phyloP scores from a whole-genome alignment of 116 monocot genomes.

The Iris pallida region DNA sequence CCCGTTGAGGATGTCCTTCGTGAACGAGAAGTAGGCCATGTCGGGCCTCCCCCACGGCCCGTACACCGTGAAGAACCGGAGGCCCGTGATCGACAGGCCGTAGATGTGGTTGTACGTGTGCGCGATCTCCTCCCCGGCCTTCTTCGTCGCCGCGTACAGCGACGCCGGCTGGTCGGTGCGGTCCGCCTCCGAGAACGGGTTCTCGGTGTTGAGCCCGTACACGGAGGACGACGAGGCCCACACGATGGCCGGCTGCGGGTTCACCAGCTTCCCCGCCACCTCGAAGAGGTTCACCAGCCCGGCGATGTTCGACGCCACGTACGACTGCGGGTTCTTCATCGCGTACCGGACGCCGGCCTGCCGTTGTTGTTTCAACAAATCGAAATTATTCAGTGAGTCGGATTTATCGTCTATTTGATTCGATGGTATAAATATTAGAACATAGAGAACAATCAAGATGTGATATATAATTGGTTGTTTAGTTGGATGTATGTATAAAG shows the following conservation, averaged over 20 bases:
- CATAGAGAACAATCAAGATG: too few species aligned
- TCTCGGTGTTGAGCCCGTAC: constrained; percentile 36
- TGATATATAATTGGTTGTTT: too few species aligned
- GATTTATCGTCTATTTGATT: too few species aligned
- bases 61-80: constrained; percentile 47
- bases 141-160: constrained; percentile 47
- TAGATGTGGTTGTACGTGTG: constrained; percentile 46
- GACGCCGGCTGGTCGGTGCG: constrained; percentile 43
- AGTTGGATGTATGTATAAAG: too few species aligned
- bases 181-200: constrained; percentile 40
- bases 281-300: constrained; percentile 22
- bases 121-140: constrained; percentile 42
- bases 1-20: constrained; percentile 30
- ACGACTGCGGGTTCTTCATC: constrained; percentile 27
- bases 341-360: constrained; percentile 25
- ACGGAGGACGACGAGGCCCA: constrained; percentile 42
- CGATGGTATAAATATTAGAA: too few species aligned
- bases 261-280: constrained; percentile 18
- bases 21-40: constrained; percentile 54
- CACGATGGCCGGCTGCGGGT: constrained; percentile 24
- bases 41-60: constrained; percentile 44
- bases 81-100: constrained; percentile 42
- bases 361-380: not conserved
- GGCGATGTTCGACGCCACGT: constrained; percentile 27
- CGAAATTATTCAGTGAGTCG: too few species aligned